A percentile compares a stretch with the other conserved stretches of the same genome.
Evolutionary conservation across 176 grass and related monocot genomes (phyloP).

Genomic region (Carex littledalei): DNA sequence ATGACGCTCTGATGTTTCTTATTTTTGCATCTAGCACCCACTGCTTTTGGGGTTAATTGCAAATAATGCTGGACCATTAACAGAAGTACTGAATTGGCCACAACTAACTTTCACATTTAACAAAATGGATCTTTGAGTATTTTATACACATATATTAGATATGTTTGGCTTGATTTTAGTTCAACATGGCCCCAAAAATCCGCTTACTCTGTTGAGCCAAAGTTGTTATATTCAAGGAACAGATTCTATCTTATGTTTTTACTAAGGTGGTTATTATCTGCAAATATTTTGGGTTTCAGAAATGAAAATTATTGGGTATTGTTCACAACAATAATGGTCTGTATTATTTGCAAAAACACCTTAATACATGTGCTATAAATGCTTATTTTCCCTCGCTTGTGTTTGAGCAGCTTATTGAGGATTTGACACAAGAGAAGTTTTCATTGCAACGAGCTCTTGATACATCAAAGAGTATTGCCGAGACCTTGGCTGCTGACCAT

Average conservation of each 20-base stretch:
- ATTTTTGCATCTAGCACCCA: neutral
- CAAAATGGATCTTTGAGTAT: neutral
- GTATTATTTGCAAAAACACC: conserved; percentile 11
- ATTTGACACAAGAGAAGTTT: conserved; percentile 97
- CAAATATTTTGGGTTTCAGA: neutral
- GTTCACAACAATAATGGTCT: too few species aligned
- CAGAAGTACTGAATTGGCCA: neutral
- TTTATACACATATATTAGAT: neutral
- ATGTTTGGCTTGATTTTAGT: neutral
- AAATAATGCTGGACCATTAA: neutral
- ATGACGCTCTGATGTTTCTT: conserved; percentile 1
- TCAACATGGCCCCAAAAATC: neutral
- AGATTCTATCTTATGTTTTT: neutral
- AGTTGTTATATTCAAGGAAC: neutral
- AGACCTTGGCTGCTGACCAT: conserved; percentile 84
- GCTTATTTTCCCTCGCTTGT: conserved; percentile 17
- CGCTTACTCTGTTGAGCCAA: neutral
- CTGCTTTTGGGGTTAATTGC: neutral
- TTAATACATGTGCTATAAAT: neutral
- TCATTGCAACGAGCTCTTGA: conserved; percentile 81
- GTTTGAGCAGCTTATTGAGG: conserved; percentile 79
- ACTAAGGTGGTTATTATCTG: conserved; percentile 1
- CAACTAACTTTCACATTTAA: conserved; percentile 2
- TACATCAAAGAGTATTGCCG: conserved; percentile 62
- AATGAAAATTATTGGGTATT: neutral